phyloP scores from a whole-genome alignment of 257 asterid genomes.

The Coffea canephora region DNA sequence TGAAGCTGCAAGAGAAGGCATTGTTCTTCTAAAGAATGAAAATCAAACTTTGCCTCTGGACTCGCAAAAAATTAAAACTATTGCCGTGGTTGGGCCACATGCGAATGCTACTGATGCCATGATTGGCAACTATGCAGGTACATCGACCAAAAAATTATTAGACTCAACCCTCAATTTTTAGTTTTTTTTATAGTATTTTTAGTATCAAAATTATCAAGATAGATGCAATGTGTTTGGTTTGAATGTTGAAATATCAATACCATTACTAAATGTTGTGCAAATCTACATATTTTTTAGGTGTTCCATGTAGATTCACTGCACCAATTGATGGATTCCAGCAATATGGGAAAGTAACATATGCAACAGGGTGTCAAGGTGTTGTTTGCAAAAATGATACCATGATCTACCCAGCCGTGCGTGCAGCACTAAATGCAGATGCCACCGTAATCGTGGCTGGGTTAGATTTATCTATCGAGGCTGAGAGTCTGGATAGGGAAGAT shows the following conservation, averaged over 20 bases:
- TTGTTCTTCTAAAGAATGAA: conserved; percentile 47
- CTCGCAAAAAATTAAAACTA: background rate
- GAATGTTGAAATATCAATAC: too few species aligned
- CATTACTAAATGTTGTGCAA: too few species aligned
- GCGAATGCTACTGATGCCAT: conserved; percentile 38
- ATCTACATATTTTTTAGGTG: conserved; percentile 15
- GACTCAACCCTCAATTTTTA: too few species aligned
- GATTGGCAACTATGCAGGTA: conserved; percentile 50
- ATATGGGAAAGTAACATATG: conserved; percentile 16
- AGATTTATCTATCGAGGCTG: conserved; percentile 36
- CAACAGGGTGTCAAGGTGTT: conserved; percentile 35
- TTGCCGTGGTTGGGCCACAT: conserved; percentile 51
- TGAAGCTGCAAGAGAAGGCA: conserved; percentile 52
- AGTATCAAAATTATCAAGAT: too few species aligned
- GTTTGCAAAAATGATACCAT: conserved; percentile 27
- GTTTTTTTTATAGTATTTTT: too few species aligned
- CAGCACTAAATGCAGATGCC: conserved; percentile 41
- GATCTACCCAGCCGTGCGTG: conserved; percentile 30
- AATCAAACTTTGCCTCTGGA: conserved; percentile 33
- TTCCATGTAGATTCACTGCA: conserved; percentile 38
- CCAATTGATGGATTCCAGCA: conserved; percentile 34
- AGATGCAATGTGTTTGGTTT: too few species aligned
- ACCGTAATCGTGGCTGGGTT: conserved; percentile 35
- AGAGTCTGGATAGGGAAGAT: conserved; percentile 30
- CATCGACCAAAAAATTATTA: too few species aligned